Base-by-base conservation (phyloP, 441 rosid species). In the Populus hybrid region DNA sequence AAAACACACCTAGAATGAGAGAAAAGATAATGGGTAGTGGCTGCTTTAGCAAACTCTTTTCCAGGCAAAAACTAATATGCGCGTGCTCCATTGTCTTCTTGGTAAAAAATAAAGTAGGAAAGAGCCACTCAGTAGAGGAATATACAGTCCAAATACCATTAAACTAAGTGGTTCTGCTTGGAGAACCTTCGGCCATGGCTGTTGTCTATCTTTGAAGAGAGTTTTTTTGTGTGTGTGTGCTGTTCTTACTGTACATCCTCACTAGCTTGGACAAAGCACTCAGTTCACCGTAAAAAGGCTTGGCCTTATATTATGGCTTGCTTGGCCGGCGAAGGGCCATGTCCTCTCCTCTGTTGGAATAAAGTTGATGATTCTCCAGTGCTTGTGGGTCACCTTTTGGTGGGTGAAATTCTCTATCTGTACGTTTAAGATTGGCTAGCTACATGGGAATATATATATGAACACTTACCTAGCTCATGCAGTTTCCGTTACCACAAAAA, bases 61-160 rank as follows among this genome's bases (percentile, higher is more conserved):
- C 65, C 65, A 35, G 67, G 35, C 28, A 75, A 81, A 75, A 77
- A 32, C 78, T 82, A 82, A 74, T 24, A 40, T 69, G 78, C 81
- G 89, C 90, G 78, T 82, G 88, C 86, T 63, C 42, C 81, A 70
- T 81, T 76, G 77, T 70, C 79, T 53, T 69, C 69, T 77, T 10
- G 86, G 78, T 75, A 72, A 76, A 21, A 34, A 9, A 26, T 50
- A 34, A 69, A 34, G 72, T 69, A 35, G 50, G 9, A 21, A 28
- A 16, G 14, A 36, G 50, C 21, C 7, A 36, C 9, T 5, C 6
- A 32, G 21, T 20, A 3, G 24, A 67, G 8, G 35, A 67, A 18
- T 12, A 28, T 12, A 67, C 0, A 11, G 23, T 67, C 70, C 32
- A 30, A 67, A 14, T 10, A 14, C 21, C 70, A 67, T 28, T 67